These are phyloP conservation scores for Quercus aquifolioides DNA, from an alignment of 306 rosid genomes.

Conservation along the genomic window DNA sequence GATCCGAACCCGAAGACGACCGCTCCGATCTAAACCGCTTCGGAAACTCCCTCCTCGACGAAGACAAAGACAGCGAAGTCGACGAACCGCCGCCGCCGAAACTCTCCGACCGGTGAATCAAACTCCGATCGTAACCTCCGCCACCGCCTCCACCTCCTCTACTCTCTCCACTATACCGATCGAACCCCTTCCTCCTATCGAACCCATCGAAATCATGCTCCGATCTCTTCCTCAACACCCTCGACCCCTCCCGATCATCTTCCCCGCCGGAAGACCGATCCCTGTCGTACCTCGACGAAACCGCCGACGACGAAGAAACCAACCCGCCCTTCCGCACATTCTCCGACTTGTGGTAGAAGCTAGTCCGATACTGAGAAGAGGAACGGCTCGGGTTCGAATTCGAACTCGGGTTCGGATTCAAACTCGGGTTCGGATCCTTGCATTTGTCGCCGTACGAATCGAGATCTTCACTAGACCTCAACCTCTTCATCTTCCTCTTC, in stretches of 20 bases:
- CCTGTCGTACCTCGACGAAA: slow-evolving; percentile 56
- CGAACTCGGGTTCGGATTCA: slow-evolving; percentile 20
- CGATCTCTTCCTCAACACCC: slow-evolving; percentile 73
- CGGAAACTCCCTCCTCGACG: slow-evolving; percentile 74
- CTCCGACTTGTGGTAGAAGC: slow-evolving; percentile 61
- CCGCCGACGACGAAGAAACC: slow-evolving; percentile 42
- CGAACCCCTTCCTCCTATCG: slow-evolving; percentile 78
- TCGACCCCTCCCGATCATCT: slow-evolving; percentile 69
- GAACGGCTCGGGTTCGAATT: slow-evolving; percentile 46
- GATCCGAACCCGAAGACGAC: slow-evolving; percentile 30
- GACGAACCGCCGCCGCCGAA: slow-evolving; percentile 37
- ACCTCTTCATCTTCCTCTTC: slow-evolving; percentile 63
- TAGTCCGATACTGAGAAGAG: slow-evolving; percentile 51
- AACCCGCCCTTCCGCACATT: slow-evolving; percentile 52
- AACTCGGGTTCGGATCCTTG: slow-evolving; percentile 48
- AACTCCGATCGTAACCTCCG: slow-evolving; percentile 47
- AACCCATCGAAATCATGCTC: slow-evolving; percentile 78
- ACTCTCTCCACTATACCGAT: slow-evolving; percentile 55
- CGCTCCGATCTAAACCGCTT: slow-evolving; percentile 97
- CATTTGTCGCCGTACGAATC: slow-evolving; percentile 56
- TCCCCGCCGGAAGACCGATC: slow-evolving; percentile 56
- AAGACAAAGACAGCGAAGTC: not conserved
- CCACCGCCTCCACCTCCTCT: slow-evolving; percentile 32
- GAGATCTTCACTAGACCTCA: slow-evolving; percentile 87
- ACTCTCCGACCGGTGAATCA: slow-evolving; percentile 88